Evolutionary conservation across 495 filamentous ascomycete genomes (phyloP).

Genomic region (Pseudomonodictys pantanalensis): DNA sequence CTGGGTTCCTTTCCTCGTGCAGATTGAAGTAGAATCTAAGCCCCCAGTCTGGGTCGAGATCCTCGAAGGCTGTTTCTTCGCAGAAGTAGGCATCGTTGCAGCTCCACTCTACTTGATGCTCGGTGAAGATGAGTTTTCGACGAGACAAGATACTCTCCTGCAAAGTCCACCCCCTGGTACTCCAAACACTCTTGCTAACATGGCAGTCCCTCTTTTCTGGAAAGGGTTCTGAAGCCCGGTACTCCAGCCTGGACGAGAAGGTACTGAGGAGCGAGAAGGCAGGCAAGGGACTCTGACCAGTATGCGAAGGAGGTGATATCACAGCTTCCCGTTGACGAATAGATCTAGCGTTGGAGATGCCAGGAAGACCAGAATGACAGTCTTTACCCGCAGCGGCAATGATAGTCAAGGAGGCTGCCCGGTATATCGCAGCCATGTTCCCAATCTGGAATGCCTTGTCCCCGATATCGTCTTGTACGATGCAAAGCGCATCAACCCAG

Average conservation of each 20-base stretch:
- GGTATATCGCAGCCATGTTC: neutral
- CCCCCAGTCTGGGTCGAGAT: too few relatives aligned
- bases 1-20: too few relatives aligned
- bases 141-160: neutral
- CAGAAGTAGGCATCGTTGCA: too few relatives aligned
- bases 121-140: neutral
- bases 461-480: neutral
- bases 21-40: too few relatives aligned
- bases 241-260: neutral
- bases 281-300: too few relatives aligned
- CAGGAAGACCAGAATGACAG: neutral
- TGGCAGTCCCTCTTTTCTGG: neutral
- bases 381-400: neutral
- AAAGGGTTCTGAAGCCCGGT: neutral
- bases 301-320: too few relatives aligned
- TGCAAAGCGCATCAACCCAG: slow-evolving; percentile 1
- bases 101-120: neutral
- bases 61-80: too few relatives aligned
- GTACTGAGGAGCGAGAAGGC: too few relatives aligned
- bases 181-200: neutral
- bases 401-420: neutral
- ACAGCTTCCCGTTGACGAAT: neutral
- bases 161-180: neutral
- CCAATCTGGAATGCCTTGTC: neutral
- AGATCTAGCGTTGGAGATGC: neutral